These are phyloP conservation scores for Lactarius quietus DNA, from an alignment of 768 basidiomycete genomes.

Conservation along the genomic window DNA sequence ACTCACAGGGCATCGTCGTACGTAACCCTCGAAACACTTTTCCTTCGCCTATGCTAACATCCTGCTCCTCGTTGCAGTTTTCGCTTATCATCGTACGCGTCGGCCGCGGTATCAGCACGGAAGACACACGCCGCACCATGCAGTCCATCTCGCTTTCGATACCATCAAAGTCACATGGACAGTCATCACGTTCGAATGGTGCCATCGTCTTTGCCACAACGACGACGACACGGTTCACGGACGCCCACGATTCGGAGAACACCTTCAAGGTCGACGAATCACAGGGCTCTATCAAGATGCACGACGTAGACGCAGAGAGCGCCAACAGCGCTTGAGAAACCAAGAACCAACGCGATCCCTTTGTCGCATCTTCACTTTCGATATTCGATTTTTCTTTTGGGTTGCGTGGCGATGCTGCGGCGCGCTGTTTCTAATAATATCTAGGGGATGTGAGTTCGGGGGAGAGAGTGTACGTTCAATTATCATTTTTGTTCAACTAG, in stretches of 20 bases:
- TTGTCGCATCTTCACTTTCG: background rate
- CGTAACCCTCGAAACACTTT: conserved; percentile 13
- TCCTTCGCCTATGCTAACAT: background rate
- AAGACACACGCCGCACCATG: conserved; percentile 5
- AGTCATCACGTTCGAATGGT: background rate
- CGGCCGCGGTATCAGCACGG: conserved; percentile 21
- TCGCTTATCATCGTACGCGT: conserved; percentile 26
- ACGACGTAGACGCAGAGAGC: conserved; percentile 7
- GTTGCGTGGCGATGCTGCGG: background rate
- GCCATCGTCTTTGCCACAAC: conserved; percentile 19
- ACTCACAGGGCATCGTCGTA: conserved; percentile 23
- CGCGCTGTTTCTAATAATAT: background rate
- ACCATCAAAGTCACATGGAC: conserved; percentile 15
- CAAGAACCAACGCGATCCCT: no score
- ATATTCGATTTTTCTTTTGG: background rate
- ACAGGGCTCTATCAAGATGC: conserved; percentile 10
- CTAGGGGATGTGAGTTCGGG: background rate
- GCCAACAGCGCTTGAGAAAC: background rate
- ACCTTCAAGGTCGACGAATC: conserved; percentile 7
- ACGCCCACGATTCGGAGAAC: background rate
- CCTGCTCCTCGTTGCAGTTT: conserved; percentile 13
- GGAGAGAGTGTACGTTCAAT: background rate
- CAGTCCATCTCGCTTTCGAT: conserved; percentile 21
- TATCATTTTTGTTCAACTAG: background rate
- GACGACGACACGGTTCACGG: conserved; percentile 21